These are phyloP conservation scores for Auricularia auricula-judae DNA, from an alignment of 768 basidiomycete species.

Conservation along the genomic window DNA sequence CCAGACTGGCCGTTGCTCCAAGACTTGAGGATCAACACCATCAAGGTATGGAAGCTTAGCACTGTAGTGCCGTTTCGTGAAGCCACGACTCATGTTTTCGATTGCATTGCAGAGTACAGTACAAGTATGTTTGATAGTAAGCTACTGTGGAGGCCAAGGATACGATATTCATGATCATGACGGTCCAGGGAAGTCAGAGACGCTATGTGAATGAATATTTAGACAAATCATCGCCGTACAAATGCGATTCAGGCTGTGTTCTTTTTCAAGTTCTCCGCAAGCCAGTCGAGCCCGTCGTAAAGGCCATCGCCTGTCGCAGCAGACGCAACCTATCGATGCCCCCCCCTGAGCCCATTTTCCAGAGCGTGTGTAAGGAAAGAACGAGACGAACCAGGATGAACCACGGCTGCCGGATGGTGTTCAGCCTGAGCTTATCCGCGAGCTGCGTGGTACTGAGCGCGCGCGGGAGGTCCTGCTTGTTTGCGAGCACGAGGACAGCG, in stretches of 20 bases:
- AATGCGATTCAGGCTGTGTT: too few relatives aligned
- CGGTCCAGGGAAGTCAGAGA: too few relatives aligned
- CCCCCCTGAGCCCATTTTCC: background rate
- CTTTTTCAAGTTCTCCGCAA: slow-evolving; percentile 34
- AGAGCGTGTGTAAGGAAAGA: too few relatives aligned
- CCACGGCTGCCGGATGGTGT: background rate
- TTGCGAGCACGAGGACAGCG: slow-evolving; percentile 25
- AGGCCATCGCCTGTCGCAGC: slow-evolving; percentile 97
- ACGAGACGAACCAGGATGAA: slow-evolving; percentile 1
- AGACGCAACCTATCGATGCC: slow-evolving; percentile 69
- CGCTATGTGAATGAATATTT: too few relatives aligned
- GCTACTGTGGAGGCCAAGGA: too few relatives aligned
- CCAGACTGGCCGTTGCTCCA: slow-evolving; percentile 2
- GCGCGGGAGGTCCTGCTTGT: slow-evolving; percentile 4
- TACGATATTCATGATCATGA: too few relatives aligned
- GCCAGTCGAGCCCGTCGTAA: slow-evolving; percentile 97
- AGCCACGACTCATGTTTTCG: too few relatives aligned
- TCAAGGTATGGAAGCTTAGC: background rate
- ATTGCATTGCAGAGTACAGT: too few relatives aligned
- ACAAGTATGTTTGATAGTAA: too few relatives aligned
- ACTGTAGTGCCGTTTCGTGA: too few relatives aligned
- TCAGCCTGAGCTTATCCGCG: background rate
- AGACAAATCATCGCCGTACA: too few relatives aligned
- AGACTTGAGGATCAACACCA: background rate
- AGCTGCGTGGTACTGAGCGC: background rate